Percentiles rank a stretch among this genome's conserved stretches.
Conservation (phyloP, 331 rosid species). For the Ulmus americana region DNA sequence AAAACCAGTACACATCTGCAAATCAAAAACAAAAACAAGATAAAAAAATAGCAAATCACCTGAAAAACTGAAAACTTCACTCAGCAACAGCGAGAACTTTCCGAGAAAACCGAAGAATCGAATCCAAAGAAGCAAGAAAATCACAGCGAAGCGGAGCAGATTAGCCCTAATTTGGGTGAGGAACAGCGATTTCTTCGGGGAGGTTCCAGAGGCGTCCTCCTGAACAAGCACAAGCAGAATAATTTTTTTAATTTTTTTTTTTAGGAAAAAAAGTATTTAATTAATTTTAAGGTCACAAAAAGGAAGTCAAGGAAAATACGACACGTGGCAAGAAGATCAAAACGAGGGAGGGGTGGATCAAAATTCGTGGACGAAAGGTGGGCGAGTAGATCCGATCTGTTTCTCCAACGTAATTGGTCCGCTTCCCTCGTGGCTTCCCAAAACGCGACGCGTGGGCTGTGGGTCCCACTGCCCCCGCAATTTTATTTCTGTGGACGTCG, state of each 20-base stretch:
- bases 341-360: slow-evolving; percentile 25
- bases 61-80: slow-evolving; percentile 12
- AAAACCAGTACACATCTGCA: slow-evolving; percentile 9
- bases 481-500: not conserved
- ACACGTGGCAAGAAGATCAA: slow-evolving; percentile 48
- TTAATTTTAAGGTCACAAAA: slow-evolving; percentile 15
- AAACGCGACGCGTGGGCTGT: slow-evolving; percentile 19
- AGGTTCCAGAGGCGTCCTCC: slow-evolving; percentile 35
- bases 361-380: slow-evolving; percentile 59
- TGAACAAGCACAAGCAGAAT: slow-evolving; percentile 17
- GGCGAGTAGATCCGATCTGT: slow-evolving; percentile 57
- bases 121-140: not conserved
- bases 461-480: not conserved
- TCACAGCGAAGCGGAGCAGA: slow-evolving; percentile 8
- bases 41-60: not conserved
- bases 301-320: slow-evolving; percentile 22
- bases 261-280: not conserved
- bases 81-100: not conserved
- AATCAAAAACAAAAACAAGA: not conserved
- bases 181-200: slow-evolving; percentile 20
- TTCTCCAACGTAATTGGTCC: slow-evolving; percentile 42
- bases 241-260: not conserved
- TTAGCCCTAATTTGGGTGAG: slow-evolving; percentile 9
- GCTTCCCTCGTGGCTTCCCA: not conserved
- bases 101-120: not conserved